Conservation (phyloP, 1,284 basidiomycete genomes). For the Leccinum angustisporum region DNA sequence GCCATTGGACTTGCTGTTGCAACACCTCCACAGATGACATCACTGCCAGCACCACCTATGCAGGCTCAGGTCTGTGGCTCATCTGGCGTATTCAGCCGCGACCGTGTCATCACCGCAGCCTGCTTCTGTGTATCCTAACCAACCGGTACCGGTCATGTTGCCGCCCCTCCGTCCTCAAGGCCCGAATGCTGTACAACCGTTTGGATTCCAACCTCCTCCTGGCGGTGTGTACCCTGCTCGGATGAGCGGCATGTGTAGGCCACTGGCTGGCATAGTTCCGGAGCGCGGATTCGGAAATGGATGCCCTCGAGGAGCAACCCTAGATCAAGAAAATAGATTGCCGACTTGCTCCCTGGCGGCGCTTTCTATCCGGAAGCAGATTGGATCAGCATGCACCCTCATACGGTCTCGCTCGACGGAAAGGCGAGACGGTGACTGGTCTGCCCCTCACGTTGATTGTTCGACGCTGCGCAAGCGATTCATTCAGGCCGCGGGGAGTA, state of each 20-base stretch:
- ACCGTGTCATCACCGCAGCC: conserved; percentile 81
- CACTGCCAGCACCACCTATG: conserved; percentile 59
- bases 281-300: conserved; percentile 72
- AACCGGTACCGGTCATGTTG: conserved; percentile 72
- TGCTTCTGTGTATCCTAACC: conserved; percentile 59
- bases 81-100: conserved; percentile 63
- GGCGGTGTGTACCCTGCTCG: conserved; percentile 47
- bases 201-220: conserved; percentile 71
- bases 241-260: conserved; percentile 50
- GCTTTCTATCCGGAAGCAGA: conserved; percentile 80
- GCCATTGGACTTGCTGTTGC: conserved; percentile 71
- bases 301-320: conserved; percentile 61
- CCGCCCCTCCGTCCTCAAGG: conserved; percentile 75
- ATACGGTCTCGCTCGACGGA: conserved; percentile 86
- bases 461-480: conserved; percentile 88
- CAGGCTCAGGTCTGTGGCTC: conserved; percentile 39
- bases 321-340: conserved; percentile 79
- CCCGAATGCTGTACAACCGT: conserved; percentile 70
- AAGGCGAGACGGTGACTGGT: conserved; percentile 74
- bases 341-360: conserved; percentile 72
- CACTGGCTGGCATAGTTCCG: conserved; percentile 66
- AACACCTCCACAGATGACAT: conserved; percentile 58
- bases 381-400: conserved; percentile 87
- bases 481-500: conserved; percentile 71
- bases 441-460: conserved; percentile 80